Percentiles rank a stretch among this genome's conserved stretches.
phyloP scores from a whole-genome alignment of 2,329 filamentous ascomycete genomes.

The Trichophyton mentagrophytes region DNA sequence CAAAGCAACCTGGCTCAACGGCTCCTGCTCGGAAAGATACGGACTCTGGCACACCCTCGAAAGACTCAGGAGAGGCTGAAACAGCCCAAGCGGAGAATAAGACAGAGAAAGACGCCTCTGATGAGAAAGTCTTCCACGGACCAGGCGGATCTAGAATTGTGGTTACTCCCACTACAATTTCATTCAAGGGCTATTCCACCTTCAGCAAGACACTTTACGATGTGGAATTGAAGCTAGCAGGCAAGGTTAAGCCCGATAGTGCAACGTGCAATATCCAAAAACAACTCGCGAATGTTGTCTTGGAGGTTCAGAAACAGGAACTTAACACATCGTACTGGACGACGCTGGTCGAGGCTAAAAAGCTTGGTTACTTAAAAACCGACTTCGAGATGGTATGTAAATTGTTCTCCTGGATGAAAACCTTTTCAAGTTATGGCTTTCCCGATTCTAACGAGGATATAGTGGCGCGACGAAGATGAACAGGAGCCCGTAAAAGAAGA shows the following conservation, averaged over 20 bases:
- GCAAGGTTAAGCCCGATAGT: constrained; percentile 73
- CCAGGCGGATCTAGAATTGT: constrained; percentile 58
- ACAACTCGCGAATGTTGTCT: constrained; percentile 47
- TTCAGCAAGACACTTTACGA: constrained; percentile 79
- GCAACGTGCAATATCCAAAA: constrained; percentile 42
- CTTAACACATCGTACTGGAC: constrained; percentile 92
- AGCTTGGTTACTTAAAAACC: constrained; percentile 92
- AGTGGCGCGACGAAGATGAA: constrained; percentile 24
- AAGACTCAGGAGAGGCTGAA: too few relatives aligned
- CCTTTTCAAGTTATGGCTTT: neutral
- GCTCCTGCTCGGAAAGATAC: neutral
- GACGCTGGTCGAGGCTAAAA: constrained; percentile 71
- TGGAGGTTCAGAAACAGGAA: constrained; percentile 95
- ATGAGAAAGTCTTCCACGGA: neutral
- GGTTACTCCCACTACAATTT: constrained; percentile 61
- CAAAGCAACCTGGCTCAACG: neutral
- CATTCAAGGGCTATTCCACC: constrained; percentile 70
- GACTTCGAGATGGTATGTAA: constrained; percentile 80
- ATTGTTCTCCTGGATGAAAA: neutral
- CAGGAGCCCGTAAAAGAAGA: too few relatives aligned
- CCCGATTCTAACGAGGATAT: neutral
- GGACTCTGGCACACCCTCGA: neutral
- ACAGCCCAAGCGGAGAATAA: neutral
- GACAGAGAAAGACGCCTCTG: neutral
- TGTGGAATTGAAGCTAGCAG: constrained; percentile 76